These are phyloP conservation scores for Hyaloscypha bicolor DNA, from an alignment of 495 filamentous ascomycete genomes.

Conservation along the genomic window DNA sequence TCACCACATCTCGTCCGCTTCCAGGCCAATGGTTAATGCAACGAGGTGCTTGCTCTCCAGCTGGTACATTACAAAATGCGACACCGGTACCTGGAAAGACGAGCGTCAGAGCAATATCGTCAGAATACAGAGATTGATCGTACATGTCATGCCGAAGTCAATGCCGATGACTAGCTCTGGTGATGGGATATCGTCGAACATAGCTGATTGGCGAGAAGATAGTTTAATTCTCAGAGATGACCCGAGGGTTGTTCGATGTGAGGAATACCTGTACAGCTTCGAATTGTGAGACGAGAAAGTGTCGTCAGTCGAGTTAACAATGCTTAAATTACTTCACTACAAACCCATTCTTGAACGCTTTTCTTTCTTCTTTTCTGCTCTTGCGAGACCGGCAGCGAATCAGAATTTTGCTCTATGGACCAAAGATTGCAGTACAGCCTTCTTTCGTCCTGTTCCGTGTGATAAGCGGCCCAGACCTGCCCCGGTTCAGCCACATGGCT, in stretches of 20 bases:
- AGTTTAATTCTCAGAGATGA: no score
- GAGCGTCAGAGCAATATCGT: neutral
- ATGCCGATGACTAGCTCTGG: slow-evolving; percentile 44
- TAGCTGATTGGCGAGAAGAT: neutral
- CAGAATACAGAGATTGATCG: neutral
- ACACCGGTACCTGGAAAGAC: slow-evolving; percentile 36
- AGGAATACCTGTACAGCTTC: neutral
- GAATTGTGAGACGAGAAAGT: no score
- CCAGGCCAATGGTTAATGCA: slow-evolving; percentile 48
- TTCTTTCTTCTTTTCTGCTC: neutral
- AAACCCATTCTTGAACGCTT: no score
- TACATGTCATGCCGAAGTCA: slow-evolving; percentile 50
- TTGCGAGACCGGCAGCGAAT: no score
- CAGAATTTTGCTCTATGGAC: no score
- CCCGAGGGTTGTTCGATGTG: neutral
- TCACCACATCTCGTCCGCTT: slow-evolving; percentile 40
- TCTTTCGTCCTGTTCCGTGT: no score
- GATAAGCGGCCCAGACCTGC: no score
- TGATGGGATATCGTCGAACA: slow-evolving; percentile 8
- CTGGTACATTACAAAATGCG: slow-evolving; percentile 35
- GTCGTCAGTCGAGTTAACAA: no score
- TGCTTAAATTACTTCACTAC: no score
- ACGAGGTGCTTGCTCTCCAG: slow-evolving; percentile 35
- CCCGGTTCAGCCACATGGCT: no score
- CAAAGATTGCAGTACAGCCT: no score